Conservation (phyloP, 2,329 filamentous ascomycete genomes). For the Aulographum hederae region DNA sequence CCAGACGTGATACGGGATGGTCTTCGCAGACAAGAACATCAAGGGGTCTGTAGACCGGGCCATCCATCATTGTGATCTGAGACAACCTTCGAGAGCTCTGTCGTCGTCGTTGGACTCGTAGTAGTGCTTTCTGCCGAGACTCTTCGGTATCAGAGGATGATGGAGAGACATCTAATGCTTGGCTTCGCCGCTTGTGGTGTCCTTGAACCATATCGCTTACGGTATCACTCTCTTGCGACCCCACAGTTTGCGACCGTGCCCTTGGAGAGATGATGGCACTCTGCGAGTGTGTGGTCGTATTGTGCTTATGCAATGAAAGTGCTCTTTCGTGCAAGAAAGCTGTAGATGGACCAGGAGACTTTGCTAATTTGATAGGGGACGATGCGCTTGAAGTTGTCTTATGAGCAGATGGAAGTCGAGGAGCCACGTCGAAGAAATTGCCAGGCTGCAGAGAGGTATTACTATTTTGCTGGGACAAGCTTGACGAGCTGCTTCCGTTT, state of each 20-base stretch:
- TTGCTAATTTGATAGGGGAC: constrained; percentile 32
- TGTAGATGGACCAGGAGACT: constrained; percentile 24
- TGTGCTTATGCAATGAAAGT: constrained; percentile 12
- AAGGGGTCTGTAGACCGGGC: constrained; percentile 72
- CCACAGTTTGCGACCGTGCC: constrained; percentile 77
- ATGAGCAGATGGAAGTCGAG: constrained; percentile 35
- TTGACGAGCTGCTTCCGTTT: constrained; percentile 72
- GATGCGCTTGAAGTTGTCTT: constrained; percentile 33
- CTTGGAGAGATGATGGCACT: constrained; percentile 31
- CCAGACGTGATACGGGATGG: constrained; percentile 86
- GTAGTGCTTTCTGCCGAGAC: constrained; percentile 70
- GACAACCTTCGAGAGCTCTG: constrained; percentile 91
- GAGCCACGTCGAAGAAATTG: constrained; percentile 53
- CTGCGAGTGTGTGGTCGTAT: constrained; percentile 14
- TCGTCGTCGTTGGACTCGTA: constrained; percentile 83
- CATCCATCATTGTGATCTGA: constrained; percentile 70
- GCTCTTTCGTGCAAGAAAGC: constrained; percentile 25
- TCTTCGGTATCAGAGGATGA: constrained; percentile 97
- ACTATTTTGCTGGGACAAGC: constrained; percentile 54
- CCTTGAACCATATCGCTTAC: constrained; percentile 43
- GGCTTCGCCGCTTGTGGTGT: constrained; percentile 81
- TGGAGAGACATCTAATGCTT: constrained; percentile 89
- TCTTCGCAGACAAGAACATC: constrained; percentile 96
- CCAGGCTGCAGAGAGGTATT: constrained; percentile 46
- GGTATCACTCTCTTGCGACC: constrained; percentile 66